These are phyloP conservation scores for Stentor coeruleus DNA, from an alignment of 73 alveolate species.

Conservation along the genomic window DNA sequence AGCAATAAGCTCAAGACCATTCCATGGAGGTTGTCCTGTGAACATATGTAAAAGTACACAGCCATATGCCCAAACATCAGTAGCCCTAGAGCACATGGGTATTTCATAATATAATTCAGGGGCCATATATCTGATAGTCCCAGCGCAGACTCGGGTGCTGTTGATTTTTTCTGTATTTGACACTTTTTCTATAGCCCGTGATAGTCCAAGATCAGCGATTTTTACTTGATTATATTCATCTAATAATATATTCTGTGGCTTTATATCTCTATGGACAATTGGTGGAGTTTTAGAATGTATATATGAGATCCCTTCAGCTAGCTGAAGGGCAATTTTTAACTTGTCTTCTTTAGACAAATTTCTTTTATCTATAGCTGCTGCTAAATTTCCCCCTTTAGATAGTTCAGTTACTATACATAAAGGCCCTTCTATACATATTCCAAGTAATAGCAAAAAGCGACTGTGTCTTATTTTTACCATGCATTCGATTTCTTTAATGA, in stretches of 20 bases:
- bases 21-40: conserved; percentile 1
- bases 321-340: background rate
- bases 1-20: background rate
- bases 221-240: conserved; percentile 24
- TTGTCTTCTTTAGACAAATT: conserved; percentile 3
- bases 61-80: conserved; percentile 33
- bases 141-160: conserved; percentile 25
- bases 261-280: conserved; percentile 23
- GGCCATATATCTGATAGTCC: conserved; percentile 32
- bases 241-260: conserved; percentile 27
- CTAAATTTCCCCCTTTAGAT: conserved; percentile 25
- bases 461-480: conserved; percentile 21
- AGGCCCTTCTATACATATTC: conserved; percentile 27
- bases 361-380: background rate
- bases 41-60: conserved; percentile 14
- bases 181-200: conserved; percentile 15
- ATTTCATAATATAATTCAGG: conserved; percentile 27
- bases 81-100: conserved; percentile 24
- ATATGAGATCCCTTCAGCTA: conserved; percentile 26
- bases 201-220: conserved; percentile 26
- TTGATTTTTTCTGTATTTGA: conserved; percentile 12
- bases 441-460: conserved; percentile 3
- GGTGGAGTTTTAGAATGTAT: conserved; percentile 23
- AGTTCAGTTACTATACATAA: conserved; percentile 28
- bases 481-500: conserved; percentile 22